These are phyloP conservation scores for Carex littledalei DNA, from an alignment of 176 grass and related monocot genomes.

Conservation along the genomic window DNA sequence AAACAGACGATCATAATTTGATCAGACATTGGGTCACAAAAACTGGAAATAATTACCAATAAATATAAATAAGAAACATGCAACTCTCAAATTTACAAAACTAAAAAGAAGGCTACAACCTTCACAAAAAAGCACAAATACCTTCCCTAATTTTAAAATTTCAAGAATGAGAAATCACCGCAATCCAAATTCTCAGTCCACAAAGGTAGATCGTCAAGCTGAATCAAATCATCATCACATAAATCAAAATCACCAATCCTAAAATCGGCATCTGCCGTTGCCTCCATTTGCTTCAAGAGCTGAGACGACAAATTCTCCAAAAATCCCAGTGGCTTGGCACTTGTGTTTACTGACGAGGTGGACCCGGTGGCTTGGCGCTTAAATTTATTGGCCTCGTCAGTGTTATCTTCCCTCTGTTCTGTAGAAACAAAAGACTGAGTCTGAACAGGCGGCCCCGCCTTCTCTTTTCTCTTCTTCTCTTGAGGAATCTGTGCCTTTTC, in stretches of 20 bases:
- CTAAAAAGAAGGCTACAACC: not conserved
- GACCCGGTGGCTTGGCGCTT: not conserved
- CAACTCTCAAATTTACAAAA: not conserved
- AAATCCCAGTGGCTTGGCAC: not conserved
- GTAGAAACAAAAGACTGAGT: no score
- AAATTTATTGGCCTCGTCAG: not conserved
- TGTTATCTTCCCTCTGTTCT: no score
- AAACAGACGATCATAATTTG: not conserved
- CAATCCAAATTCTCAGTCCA: slow-evolving; percentile 25
- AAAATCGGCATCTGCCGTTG: not conserved
- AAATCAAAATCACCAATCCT: not conserved
- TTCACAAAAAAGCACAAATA: not conserved
- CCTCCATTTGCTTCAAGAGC: not conserved
- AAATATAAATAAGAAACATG: not conserved
- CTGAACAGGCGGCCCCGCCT: no score
- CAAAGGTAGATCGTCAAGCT: not conserved
- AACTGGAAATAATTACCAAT: not conserved
- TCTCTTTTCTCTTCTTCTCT: not conserved
- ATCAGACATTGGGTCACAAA: not conserved
- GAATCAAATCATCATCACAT: not conserved
- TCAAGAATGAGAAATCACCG: slow-evolving; percentile 13
- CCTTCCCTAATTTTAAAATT: not conserved
- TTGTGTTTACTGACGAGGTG: not conserved
- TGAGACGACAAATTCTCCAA: not conserved
- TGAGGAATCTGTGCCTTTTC: slow-evolving; percentile 5